Base-by-base conservation (phyloP, 306 rosid genomes). In the Gastrolobium bilobum region DNA sequence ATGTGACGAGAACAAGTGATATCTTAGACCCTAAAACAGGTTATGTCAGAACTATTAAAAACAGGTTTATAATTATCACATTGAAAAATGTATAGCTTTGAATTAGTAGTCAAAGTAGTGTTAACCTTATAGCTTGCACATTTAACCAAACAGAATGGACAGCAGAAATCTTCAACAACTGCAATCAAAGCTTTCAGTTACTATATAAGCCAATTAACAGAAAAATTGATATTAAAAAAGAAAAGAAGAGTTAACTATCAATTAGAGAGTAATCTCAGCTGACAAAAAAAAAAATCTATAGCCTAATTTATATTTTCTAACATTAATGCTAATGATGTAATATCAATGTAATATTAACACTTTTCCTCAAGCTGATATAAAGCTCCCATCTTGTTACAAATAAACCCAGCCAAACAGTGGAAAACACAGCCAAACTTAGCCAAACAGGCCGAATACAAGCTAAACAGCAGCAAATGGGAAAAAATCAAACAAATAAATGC, bases 41-140 rank as follows among this genome's bases (percentile, higher is more conserved):
- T 59, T 14, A 75, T 71, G 31, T 31, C 6, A 51, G 64, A 73
- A 75, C 71, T 80, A 80, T 53, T 66, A 68, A 76, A 15, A 70
- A 73, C 57, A 70, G 57, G 63, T 56, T 40, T 53, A 52, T 61
- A 48, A 57, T 64, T 65, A 47, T 72, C 76, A 67, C 54, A 73
- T 58, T 37, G 29, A 40, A 67, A 79, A 66, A 42, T 29, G 15
- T 47, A 56, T 20, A 56, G 42, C 48, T 46, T 44, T 53, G 50
- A 40, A 64, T 64, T 26, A 35, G 14, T 13, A 76, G 35, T 52
- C 10, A 77, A 8, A 65, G 81, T 54, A 70, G 77, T 30, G 29
- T 35, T 64, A 79, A 96, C 99, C 99, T 96, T 88, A 75, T 82
- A 93, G 85, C 94, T 86, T 59, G 86, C 89, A 83, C 98, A 93